A percentile compares a stretch with the other conserved stretches of the same genome.
These are phyloP conservation scores for Pyrus pyrifolia DNA, from an alignment of 306 rosid species.

Conservation along the genomic window DNA sequence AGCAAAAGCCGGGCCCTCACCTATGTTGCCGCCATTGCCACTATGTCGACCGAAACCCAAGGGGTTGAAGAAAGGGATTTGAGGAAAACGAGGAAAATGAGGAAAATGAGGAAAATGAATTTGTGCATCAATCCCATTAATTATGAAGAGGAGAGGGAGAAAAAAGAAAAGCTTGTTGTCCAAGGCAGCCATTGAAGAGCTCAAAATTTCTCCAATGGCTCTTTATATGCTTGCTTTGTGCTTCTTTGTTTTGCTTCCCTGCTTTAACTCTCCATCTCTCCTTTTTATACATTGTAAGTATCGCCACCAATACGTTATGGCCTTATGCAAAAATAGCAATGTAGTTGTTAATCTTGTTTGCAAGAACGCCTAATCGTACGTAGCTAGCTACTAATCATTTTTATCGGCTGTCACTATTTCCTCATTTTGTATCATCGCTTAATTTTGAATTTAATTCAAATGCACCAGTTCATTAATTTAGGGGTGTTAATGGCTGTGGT, in stretches of 20 bases:
- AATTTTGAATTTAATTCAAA: not conserved
- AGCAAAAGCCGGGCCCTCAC: not conserved
- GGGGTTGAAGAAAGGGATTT: not conserved
- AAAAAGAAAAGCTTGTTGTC: constrained; percentile 18
- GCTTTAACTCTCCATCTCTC: constrained; percentile 30
- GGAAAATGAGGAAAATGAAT: not conserved
- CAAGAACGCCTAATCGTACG: not conserved
- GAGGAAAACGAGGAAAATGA: not conserved
- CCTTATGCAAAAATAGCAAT: constrained; percentile 14
- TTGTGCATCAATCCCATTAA: constrained; percentile 1
- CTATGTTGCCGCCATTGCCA: not conserved
- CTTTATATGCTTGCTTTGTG: not conserved
- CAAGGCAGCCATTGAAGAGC: constrained; percentile 37
- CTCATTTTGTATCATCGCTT: not conserved
- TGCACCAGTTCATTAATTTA: not conserved
- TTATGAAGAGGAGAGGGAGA: constrained; percentile 19
- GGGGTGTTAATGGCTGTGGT: not conserved
- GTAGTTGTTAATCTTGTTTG: not conserved
- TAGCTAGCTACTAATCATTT: not conserved
- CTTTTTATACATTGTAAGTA: constrained; percentile 11
- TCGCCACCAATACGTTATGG: constrained; percentile 3
- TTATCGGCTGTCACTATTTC: not conserved
- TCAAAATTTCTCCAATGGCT: constrained; percentile 25
- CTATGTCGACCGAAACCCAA: not conserved
- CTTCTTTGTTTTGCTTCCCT: constrained; percentile 2